Percentiles rank a stretch among this genome's conserved stretches.
phyloP scores from a whole-genome alignment of 441 rosid species.

The Pelargonium fulgidum region DNA sequence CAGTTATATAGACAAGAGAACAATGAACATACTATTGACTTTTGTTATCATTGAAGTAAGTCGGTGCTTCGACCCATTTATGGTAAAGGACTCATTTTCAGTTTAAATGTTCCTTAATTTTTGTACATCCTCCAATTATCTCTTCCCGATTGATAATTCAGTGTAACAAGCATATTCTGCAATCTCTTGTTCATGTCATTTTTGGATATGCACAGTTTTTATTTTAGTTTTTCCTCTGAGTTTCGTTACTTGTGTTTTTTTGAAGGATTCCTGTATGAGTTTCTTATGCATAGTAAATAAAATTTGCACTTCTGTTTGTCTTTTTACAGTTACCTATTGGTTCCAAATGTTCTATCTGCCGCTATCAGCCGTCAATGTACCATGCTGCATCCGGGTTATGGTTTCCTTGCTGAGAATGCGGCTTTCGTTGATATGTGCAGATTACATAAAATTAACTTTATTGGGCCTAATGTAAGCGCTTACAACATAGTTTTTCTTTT shows the following conservation, averaged over 20 bases:
- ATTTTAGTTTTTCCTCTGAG: neutral
- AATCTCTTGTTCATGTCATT: too few species aligned
- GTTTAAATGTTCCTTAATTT: neutral
- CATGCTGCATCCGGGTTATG: slow-evolving; percentile 99
- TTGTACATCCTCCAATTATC: neutral
- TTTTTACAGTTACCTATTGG: slow-evolving; percentile 60
- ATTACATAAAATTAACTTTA: slow-evolving; percentile 87
- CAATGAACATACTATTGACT: neutral
- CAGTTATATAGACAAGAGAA: neutral
- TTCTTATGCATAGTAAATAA: neutral
- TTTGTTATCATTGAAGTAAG: neutral
- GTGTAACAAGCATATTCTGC: neutral
- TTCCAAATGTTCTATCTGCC: slow-evolving; percentile 88
- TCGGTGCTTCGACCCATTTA: neutral
- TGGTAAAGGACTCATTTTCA: neutral
- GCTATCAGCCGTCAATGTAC: slow-evolving; percentile 85
- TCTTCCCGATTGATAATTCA: neutral
- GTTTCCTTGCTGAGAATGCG: slow-evolving; percentile 94
- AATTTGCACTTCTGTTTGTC: slow-evolving; percentile 3
- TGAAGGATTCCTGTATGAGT: neutral
- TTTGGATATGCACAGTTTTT: too few species aligned
- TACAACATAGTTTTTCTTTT: neutral
- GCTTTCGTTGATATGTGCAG: slow-evolving; percentile 90
- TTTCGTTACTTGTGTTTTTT: neutral
- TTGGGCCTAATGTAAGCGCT: slow-evolving; percentile 83